Conservation (phyloP, 2,329 filamentous ascomycete species). For the Phaeosphaeriaceae sp. region DNA sequence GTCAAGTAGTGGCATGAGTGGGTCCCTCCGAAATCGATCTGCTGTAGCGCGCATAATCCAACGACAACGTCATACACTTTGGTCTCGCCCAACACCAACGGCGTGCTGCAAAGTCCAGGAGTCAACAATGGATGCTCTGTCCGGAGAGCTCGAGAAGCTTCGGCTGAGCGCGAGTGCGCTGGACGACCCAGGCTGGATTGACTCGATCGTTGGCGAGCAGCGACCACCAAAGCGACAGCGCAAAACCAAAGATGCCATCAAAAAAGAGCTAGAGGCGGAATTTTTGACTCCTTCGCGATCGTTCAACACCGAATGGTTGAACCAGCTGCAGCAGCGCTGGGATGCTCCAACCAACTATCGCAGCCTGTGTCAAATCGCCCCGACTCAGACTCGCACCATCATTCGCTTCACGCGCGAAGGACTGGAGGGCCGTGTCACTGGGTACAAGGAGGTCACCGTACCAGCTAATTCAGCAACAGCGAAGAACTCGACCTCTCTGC, state of each 20-base stretch:
- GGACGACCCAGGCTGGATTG: slow-evolving; percentile 56
- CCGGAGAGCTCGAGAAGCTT: slow-evolving; percentile 61
- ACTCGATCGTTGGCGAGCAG: slow-evolving; percentile 65
- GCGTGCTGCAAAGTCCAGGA: background rate
- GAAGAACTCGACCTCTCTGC: slow-evolving; percentile 91
- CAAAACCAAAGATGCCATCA: slow-evolving; percentile 68
- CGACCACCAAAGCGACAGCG: slow-evolving; percentile 61
- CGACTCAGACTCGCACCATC: slow-evolving; percentile 92
- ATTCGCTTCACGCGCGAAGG: slow-evolving; percentile 92
- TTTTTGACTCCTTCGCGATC: slow-evolving; percentile 80
- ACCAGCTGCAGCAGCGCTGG: slow-evolving; percentile 89
- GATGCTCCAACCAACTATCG: slow-evolving; percentile 80
- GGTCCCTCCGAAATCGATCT: slow-evolving; percentile 12
- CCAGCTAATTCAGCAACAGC: slow-evolving; percentile 88
- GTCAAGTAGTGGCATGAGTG: slow-evolving; percentile 7
- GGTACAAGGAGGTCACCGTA: slow-evolving; percentile 92
- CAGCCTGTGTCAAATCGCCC: slow-evolving; percentile 85
- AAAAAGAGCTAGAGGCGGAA: slow-evolving; percentile 74
- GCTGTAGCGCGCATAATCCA: slow-evolving; percentile 11
- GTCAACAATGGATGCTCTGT: slow-evolving; percentile 50
- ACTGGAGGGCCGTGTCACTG: slow-evolving; percentile 88
- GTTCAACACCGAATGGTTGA: slow-evolving; percentile 87
- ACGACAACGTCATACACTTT: slow-evolving; percentile 26
- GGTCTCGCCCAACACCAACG: slow-evolving; percentile 8
- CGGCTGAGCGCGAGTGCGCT: slow-evolving; percentile 50